Percentiles rank a stretch among this genome's conserved stretches.
Evolutionary conservation across 108 stramenopile genomes (phyloP).

Genomic region (Cyclostephanos invisitatus): DNA sequence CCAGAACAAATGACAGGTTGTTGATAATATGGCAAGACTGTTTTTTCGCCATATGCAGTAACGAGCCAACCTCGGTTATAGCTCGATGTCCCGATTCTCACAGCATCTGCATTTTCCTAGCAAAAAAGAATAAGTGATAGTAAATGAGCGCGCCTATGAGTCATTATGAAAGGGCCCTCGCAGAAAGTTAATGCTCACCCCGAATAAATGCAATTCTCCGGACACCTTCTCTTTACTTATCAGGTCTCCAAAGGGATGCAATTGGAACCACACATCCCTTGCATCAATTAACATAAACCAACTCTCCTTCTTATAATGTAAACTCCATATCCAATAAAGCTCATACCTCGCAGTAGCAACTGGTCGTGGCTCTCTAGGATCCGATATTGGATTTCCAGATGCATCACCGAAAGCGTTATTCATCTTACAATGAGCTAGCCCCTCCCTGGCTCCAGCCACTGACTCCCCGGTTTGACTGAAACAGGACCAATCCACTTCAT

Average conservation of each 20-base stretch:
- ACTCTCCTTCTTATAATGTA: slow-evolving; percentile 60
- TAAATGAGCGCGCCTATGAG: not conserved
- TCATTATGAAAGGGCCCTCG: not conserved
- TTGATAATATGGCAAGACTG: slow-evolving; percentile 47
- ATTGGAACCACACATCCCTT: slow-evolving; percentile 81
- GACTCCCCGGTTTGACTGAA: slow-evolving; percentile 47
- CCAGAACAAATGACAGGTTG: slow-evolving; percentile 82
- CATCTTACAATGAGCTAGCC: slow-evolving; percentile 35
- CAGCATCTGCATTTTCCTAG: slow-evolving; percentile 74
- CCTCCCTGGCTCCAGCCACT: slow-evolving; percentile 25
- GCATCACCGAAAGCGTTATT: slow-evolving; percentile 57
- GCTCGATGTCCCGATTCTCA: slow-evolving; percentile 62
- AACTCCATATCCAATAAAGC: slow-evolving; percentile 88
- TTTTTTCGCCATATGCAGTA: slow-evolving; percentile 54
- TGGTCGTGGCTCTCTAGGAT: slow-evolving; percentile 73
- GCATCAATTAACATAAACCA: slow-evolving; percentile 86
- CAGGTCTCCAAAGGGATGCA: slow-evolving; percentile 58
- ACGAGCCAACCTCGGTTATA: slow-evolving; percentile 72
- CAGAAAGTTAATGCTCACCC: slow-evolving; percentile 26
- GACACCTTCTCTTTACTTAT: slow-evolving; percentile 28
- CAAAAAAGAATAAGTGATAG: slow-evolving; percentile 1
- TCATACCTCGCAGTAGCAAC: slow-evolving; percentile 85
- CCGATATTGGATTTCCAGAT: slow-evolving; percentile 40
- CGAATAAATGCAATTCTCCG: slow-evolving; percentile 76
- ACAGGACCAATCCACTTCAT: slow-evolving; percentile 64